Evolutionary conservation across 1,284 basidiomycete species (phyloP), one percentile per base, ranked within the genome.

Genomic region (Microbotryomycetes sp.): DNA sequence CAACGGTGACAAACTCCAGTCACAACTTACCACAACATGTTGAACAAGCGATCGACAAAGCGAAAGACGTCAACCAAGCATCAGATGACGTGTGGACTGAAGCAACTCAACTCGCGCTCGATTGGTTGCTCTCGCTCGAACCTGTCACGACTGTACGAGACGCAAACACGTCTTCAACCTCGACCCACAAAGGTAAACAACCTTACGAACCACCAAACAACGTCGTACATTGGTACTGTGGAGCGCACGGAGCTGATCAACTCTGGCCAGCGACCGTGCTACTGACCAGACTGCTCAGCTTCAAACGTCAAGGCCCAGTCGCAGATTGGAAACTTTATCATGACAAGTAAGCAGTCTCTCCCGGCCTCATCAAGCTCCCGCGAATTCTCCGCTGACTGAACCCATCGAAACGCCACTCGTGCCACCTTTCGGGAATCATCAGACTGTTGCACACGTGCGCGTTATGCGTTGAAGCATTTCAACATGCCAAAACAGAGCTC

Each of bases 181-280:
- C 42, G 1, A 42, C 31, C 31, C 63, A 58, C n/a, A 52, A 56
- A n/a, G 49, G 52, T 49, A 60, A 23, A 6, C 56, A 53, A 51
- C 53, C 46, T 48, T 57, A 16, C 15, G 58, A 61, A 25, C 31
- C 23, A 4, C 56, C 55, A 1, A 26, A 23, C 4, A 25, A 7
- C 6, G 23, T 64, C 19, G 67, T 68, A 14, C 67, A 68, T 48
- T 68, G 65, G 64, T 68, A 54, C 56, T 68, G 67, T 32, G 67
- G 67, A 14, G 49, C 54, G n/a, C 55, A 30, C 2, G 67, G 67
- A 3, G 62, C 64, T 1, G 46, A 50, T 22, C 58, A n/a, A n/a
- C 66, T 64, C 56, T 66, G 64, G 64, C 58, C 63, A n/a, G 51
- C 64, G 6, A 59, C 60, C 3, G 59, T 59, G 19, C 64, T 66